phyloP scores from a whole-genome alignment of 768 basidiomycete genomes.

The Tulasnella sp. region DNA sequence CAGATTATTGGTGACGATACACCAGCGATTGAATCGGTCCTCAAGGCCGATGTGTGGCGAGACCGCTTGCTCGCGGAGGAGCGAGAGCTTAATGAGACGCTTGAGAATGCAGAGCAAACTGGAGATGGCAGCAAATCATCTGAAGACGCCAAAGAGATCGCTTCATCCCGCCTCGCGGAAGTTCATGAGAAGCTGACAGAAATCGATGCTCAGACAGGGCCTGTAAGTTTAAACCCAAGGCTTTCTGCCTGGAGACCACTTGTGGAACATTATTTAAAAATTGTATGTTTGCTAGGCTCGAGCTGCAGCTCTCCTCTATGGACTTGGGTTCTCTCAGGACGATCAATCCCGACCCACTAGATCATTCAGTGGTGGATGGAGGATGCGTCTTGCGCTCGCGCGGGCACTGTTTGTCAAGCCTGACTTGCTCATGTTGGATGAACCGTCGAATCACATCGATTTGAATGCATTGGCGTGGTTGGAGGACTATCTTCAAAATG shows the following conservation, averaged over 20 bases:
- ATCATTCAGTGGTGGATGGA: constrained; percentile 96
- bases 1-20: constrained; percentile 93
- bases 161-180: constrained; percentile 70
- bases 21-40: constrained; percentile 79
- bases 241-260: constrained; percentile 66
- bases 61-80: constrained; percentile 88
- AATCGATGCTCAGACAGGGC: constrained; percentile 97
- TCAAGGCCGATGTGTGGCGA: constrained; percentile 99
- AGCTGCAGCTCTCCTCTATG: constrained; percentile 23
- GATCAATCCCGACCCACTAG: constrained; percentile 78
- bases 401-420: constrained; percentile 91
- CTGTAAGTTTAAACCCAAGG: constrained; percentile 91
- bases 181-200: constrained; percentile 87
- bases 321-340: constrained; percentile 81
- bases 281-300: no score
- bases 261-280: background rate
- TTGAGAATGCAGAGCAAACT: constrained; percentile 53
- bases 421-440: constrained; percentile 44
- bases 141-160: constrained; percentile 78
- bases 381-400: constrained; percentile 94
- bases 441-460: constrained; percentile 94
- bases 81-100: constrained; percentile 54
- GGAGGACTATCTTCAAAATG: constrained; percentile 89
- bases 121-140: constrained; percentile 58
- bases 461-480: constrained; percentile 95